Evolutionary conservation across 257 asterid species (phyloP).

Genomic region (Gynochthodes officinalis): DNA sequence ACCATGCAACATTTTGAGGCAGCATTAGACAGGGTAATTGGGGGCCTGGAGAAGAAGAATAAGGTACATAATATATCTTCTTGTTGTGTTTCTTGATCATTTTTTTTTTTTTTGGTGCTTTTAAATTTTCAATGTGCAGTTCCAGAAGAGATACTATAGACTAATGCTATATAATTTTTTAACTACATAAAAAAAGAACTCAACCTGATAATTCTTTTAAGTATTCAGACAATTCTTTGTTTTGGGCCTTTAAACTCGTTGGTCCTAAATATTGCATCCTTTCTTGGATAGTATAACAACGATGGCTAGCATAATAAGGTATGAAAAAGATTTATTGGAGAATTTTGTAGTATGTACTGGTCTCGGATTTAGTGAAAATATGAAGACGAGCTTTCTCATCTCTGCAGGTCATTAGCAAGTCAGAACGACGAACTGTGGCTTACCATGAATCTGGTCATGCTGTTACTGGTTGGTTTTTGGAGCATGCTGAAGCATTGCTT

Average conservation of each 20-base stretch:
- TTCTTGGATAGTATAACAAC: background rate
- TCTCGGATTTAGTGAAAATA: background rate
- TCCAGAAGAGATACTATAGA: background rate
- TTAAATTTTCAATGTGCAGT: background rate
- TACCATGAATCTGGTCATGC: slow-evolving; percentile 96
- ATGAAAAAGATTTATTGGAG: background rate
- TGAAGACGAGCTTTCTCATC: background rate
- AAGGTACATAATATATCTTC: slow-evolving; percentile 37
- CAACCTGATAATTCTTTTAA: background rate
- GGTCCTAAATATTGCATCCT: background rate
- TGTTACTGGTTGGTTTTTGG: slow-evolving; percentile 85
- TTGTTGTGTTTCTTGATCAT: background rate
- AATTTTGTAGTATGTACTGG: background rate
- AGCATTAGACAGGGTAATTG: slow-evolving; percentile 90
- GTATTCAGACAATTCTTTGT: background rate
- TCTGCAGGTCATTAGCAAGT: slow-evolving; percentile 68
- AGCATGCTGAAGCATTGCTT: slow-evolving; percentile 79
- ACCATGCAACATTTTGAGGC: slow-evolving; percentile 78
- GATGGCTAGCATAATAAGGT: background rate
- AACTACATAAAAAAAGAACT: background rate
- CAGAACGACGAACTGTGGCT: slow-evolving; percentile 73
- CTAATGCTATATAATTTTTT: background rate
- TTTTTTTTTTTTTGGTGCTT: background rate
- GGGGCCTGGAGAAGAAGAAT: slow-evolving; percentile 91
- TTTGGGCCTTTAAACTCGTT: too few relatives aligned